Conservation (phyloP, 768 basidiomycete species). For the Strobilomyces echinocephalus region DNA sequence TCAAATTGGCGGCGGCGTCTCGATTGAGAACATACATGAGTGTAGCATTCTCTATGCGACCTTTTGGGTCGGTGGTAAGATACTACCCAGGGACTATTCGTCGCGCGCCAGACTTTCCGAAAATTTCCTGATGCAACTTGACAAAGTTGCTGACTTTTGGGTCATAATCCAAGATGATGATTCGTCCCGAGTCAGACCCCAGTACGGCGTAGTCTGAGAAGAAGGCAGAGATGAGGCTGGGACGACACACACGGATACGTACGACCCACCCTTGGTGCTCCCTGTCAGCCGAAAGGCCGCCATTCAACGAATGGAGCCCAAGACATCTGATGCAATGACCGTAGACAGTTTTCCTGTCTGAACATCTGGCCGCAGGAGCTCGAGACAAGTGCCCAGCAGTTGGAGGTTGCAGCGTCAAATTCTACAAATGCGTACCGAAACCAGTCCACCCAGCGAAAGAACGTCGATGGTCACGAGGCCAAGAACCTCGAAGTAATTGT, state of each 20-base stretch:
- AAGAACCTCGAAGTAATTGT: conserved; percentile 12
- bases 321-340: conserved; percentile 80
- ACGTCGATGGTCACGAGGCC: conserved; percentile 7
- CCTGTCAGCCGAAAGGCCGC: conserved; percentile 93
- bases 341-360: conserved; percentile 85
- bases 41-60: conserved; percentile 92
- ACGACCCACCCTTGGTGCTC: conserved; percentile 93
- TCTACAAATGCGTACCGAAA: conserved; percentile 85
- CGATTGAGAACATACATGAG: conserved; percentile 97
- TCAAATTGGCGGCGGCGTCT: conserved; percentile 94
- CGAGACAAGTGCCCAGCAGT: conserved; percentile 87
- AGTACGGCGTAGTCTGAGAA: conserved; percentile 94
- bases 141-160: conserved; percentile 84
- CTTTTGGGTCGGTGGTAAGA: conserved; percentile 93
- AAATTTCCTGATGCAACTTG: conserved; percentile 96
- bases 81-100: conserved; percentile 97
- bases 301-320: conserved; percentile 87
- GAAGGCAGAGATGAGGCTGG: conserved; percentile 35
- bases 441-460: conserved; percentile 14
- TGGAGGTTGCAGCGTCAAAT: conserved; percentile 89
- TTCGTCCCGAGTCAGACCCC: conserved; percentile 96
- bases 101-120: conserved; percentile 91
- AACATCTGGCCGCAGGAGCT: conserved; percentile 84
- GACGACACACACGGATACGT: conserved; percentile 33
- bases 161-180: conserved; percentile 95